Evolutionary conservation across 441 rosid genomes (phyloP), one percentile per base, ranked within the genome.

Genomic region (Raphanus hybrid): DNA sequence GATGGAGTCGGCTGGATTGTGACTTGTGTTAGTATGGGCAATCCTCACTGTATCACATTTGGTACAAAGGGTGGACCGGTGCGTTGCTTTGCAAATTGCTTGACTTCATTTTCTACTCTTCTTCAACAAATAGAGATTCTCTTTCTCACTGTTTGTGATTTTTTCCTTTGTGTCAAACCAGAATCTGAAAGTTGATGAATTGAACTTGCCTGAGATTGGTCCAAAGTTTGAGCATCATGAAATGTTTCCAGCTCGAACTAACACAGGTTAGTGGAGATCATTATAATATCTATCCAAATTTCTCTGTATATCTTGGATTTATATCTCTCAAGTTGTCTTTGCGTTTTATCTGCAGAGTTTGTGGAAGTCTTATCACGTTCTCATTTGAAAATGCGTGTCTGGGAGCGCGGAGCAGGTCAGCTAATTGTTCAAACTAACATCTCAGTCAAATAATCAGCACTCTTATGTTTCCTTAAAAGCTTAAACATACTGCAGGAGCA

Each of bases 321-420:
- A 9, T 69, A 8, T 57, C 34, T 32, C 37, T 64, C 8, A 26
- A 26, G 20, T 9, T 69, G 0, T 70, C 60, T 6, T 37, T 63
- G 35, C 6, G 16, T 45, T 45, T 67, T 45, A 15, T 62, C 52
- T 76, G 85, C 93, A 93, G 99, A 93, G 75, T 96, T 93, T 82
- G 99, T 92, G 73, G 91, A 94, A 86, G 90, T 96, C 64, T 63
- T 83, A 37, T 91, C 97, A 39, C 87, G 78, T 76, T 86, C 93
- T 37, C 98, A 88, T 80, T 87, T 93, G 75, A 96, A 91, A 87
- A 92, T 96, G 98, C 93, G 90, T 32, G 98, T 93, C 20, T 93
- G 99, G 99, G 99, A 93, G 85, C 98, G 97, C 10, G 98, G 99
- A 55, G 98, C 97, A 79, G 97, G 97, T 92, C 72, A 79, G 84